Evolutionary conservation across 306 rosid species (phyloP), one percentile per base, ranked within the genome.

Genomic region (Quercus mongolica): DNA sequence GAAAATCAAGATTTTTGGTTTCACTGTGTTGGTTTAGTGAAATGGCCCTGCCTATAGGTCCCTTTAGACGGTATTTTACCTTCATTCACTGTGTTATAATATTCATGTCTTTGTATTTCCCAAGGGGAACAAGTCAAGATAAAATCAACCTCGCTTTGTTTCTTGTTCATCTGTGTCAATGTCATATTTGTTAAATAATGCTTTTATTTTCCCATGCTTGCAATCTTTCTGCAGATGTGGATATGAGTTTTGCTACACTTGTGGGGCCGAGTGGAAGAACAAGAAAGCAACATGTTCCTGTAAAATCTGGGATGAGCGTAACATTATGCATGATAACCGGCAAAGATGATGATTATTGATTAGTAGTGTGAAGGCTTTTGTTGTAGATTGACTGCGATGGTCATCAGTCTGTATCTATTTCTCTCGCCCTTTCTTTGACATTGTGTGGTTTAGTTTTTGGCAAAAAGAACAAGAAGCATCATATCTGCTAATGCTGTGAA

Each of bases 231-330:
- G 75, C 73, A 90, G 92, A 79, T 88, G 92, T 31, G 85, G 85
- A 61, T 72, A 81, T 61, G 87, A 90, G 77, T 90, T 90, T 38
- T 90, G 94, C 76, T 90, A 90, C 76, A 84, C 63, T 8, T 86
- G 91, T 83, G 90, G 89, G 73, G 89, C 82, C n/a, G 77, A 85
- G 77, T 86, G 88, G 92, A 83, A 81, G 78, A 46, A 86, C 30
- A 90, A 90, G 73, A 84, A 64, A 75, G 69, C 88, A 54, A 83
- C 90, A 1, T 90, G 92, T 69, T 4, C 61, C 30, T 90, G 92
- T 74, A 90, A 83, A 2, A 84, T 83, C 23, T 90, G 92, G 94
- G 74, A 75, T 46, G 91, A 81, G 82, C 58, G 13, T 10, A 64
- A 73, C 57, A 79, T 79, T 1, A 73, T 79, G 73, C 69, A 56